Evolutionary conservation across 805 yeast species (phyloP).

Genomic region (Aciculoconidium aculeatum): DNA sequence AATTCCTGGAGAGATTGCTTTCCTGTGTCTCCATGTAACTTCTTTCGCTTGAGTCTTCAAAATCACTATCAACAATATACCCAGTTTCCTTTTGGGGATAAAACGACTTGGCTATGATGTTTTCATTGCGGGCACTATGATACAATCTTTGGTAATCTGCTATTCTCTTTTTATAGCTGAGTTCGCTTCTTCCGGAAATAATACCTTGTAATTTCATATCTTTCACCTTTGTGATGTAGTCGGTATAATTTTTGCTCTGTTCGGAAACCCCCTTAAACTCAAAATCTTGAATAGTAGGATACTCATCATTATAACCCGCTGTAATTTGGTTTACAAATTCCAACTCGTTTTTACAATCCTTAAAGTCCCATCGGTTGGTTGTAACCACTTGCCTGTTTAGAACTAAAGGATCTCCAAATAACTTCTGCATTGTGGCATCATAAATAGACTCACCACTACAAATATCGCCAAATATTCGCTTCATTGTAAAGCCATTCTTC

Average conservation of each 20-base stretch:
- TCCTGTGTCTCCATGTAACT: too few species aligned
- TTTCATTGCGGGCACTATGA: conserved; percentile 2
- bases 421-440: conserved; percentile 10
- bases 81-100: conserved; percentile 6
- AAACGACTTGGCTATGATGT: conserved; percentile 5
- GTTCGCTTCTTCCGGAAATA: conserved; percentile 22
- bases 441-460: conserved; percentile 16
- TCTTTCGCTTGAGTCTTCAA: conserved; percentile 1
- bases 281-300: conserved; percentile 6
- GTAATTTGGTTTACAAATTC: conserved; percentile 15
- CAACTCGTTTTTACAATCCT: conserved; percentile 24
- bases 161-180: conserved; percentile 16
- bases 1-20: too few species aligned
- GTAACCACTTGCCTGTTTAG: conserved; percentile 15
- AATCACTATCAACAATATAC: conserved; percentile 6
- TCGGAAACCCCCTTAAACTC: conserved; percentile 7
- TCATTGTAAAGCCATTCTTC: conserved; percentile 34
- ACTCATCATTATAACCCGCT: too few species aligned
- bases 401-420: conserved; percentile 11
- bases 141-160: conserved; percentile 20
- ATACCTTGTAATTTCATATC: conserved; percentile 21
- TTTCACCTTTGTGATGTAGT: conserved; percentile 9
- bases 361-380: conserved; percentile 30
- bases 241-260: conserved; percentile 6
- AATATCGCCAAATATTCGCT: conserved; percentile 34